These are phyloP conservation scores for Parachaetomium inaequale DNA, from an alignment of 495 filamentous ascomycete genomes.

Conservation along the genomic window DNA sequence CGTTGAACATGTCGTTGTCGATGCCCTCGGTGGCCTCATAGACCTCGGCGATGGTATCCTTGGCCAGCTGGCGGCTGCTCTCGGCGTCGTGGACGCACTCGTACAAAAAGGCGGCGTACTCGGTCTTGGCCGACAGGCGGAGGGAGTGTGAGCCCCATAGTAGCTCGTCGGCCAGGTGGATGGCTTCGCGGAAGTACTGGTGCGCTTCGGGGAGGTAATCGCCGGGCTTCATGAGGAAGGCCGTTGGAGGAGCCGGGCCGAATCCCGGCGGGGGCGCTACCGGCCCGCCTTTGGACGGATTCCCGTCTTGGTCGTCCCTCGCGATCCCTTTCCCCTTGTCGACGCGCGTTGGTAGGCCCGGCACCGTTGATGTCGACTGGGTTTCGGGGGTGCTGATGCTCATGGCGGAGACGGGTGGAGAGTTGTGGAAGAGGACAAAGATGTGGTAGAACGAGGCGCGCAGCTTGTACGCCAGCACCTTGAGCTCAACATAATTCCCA, in stretches of 20 bases:
- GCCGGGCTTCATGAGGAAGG: slow-evolving; percentile 71
- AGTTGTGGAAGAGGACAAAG: slow-evolving; percentile 92
- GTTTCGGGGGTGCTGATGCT: slow-evolving; percentile 34
- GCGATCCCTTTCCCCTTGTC: slow-evolving; percentile 48
- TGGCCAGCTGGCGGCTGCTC: slow-evolving; percentile 68
- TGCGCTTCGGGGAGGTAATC: slow-evolving; percentile 83
- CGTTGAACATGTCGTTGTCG: slow-evolving; percentile 83
- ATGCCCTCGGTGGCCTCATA: slow-evolving; percentile 88
- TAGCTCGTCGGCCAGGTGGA: slow-evolving; percentile 65
- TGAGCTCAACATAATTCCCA: slow-evolving; percentile 64
- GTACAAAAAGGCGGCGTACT: slow-evolving; percentile 92
- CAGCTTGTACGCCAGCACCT: slow-evolving; percentile 86
- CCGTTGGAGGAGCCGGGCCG: slow-evolving; percentile 50
- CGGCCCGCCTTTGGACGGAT: slow-evolving; percentile 46
- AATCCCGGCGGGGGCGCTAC: slow-evolving; percentile 50
- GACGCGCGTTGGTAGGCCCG: slow-evolving; percentile 28
- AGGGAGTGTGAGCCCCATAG: slow-evolving; percentile 87
- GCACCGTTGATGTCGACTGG: slow-evolving; percentile 25
- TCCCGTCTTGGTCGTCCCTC: slow-evolving; percentile 29
- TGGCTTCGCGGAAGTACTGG: slow-evolving; percentile 74
- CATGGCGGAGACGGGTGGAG: slow-evolving; percentile 45
- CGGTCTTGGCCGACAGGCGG: slow-evolving; percentile 84
- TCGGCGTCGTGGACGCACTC: slow-evolving; percentile 84
- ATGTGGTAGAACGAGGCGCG: slow-evolving; percentile 94
- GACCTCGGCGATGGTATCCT: slow-evolving; percentile 81